Evolutionary conservation across 1,284 basidiomycete genomes (phyloP).

Genomic region (Flammula alnicola): DNA sequence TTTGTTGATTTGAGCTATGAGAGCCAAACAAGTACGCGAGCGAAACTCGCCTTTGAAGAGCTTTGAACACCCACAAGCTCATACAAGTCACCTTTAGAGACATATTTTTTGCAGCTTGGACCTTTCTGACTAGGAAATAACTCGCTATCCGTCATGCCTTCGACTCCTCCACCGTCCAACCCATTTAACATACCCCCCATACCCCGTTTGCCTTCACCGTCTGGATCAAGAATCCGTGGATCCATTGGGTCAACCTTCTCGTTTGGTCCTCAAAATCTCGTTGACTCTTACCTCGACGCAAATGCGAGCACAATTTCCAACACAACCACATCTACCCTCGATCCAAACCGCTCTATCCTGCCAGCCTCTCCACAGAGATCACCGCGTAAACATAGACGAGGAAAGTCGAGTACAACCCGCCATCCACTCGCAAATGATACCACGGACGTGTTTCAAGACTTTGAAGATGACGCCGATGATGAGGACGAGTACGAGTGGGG

Average conservation of each 20-base stretch:
- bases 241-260: conserved; percentile 84
- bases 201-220: conserved; percentile 45
- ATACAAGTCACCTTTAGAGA: too few species aligned
- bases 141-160: too few species aligned
- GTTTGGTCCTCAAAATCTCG: conserved; percentile 74
- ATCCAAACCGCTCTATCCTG: conserved; percentile 77
- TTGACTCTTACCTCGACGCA: conserved; percentile 67
- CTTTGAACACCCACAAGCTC: too few species aligned
- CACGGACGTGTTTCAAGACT: conserved; percentile 75
- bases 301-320: conserved; percentile 61
- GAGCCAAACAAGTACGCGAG: too few species aligned
- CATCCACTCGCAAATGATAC: conserved; percentile 80
- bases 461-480: conserved; percentile 60
- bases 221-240: conserved; percentile 52
- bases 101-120: too few species aligned
- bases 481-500: conserved; percentile 76
- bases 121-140: too few species aligned
- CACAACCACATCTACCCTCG: conserved; percentile 60
- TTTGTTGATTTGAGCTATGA: too few species aligned
- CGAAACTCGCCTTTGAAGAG: too few species aligned
- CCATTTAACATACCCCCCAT: conserved; percentile 34
- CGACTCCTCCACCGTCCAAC: conserved; percentile 39
- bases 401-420: conserved; percentile 52
- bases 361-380: conserved; percentile 69
- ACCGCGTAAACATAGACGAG: conserved; percentile 54